Percentiles rank a stretch among this genome's conserved stretches.
phyloP scores from a whole-genome alignment of 306 rosid species.

The Glycine latifolia region DNA sequence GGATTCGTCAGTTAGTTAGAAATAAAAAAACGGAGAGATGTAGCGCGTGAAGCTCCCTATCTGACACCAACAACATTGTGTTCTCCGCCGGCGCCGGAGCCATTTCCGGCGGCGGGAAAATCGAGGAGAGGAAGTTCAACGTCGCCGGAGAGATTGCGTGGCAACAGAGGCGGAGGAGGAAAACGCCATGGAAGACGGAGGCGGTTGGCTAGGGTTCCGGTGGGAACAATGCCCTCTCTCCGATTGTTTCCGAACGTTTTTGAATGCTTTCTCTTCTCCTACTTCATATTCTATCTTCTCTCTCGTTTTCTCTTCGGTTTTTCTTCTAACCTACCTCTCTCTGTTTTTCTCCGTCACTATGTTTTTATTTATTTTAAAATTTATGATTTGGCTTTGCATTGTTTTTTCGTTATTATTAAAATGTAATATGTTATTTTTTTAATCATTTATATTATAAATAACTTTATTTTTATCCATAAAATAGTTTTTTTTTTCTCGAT shows the following conservation, averaged over 20 bases:
- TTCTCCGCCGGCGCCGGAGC: slow-evolving; percentile 52
- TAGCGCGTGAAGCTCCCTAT: slow-evolving; percentile 46
- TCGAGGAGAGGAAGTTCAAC: slow-evolving; percentile 27
- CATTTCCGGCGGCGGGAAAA: slow-evolving; percentile 60
- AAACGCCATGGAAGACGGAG: slow-evolving; percentile 48
- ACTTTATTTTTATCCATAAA: no score
- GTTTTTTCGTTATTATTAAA: no score
- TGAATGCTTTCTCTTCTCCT: slow-evolving; percentile 9
- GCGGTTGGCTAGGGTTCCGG: slow-evolving; percentile 53
- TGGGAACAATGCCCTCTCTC: slow-evolving; percentile 25
- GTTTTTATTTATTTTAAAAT: neutral
- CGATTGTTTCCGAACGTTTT: neutral
- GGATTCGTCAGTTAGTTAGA: slow-evolving; percentile 11
- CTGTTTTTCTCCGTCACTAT: neutral
- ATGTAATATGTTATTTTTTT: no score
- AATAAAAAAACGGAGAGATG: slow-evolving; percentile 4
- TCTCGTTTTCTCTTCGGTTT: neutral
- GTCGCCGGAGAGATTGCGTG: slow-evolving; percentile 11
- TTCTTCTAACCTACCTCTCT: neutral
- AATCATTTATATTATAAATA: no score
- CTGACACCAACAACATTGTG: neutral
- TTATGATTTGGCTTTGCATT: no score
- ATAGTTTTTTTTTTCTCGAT: neutral
- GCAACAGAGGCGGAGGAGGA: neutral
- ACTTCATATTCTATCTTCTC: neutral